Evolutionary conservation across 2,329 filamentous ascomycete species (phyloP).

Genomic region (Cladophialophora immunda): DNA sequence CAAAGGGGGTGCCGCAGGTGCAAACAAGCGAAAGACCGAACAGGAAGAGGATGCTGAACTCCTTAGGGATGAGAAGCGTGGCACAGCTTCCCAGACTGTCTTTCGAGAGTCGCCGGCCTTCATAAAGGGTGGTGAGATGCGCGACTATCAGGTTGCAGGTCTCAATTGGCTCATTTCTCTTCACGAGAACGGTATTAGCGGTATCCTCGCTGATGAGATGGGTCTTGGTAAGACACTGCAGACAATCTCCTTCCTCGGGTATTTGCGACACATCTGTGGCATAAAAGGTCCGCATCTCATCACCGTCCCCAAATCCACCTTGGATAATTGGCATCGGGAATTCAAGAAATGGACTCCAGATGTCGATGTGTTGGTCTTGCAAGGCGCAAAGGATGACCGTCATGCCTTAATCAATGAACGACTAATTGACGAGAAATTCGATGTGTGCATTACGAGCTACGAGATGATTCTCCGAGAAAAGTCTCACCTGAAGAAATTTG

Average conservation of each 20-base stretch:
- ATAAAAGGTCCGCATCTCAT: slow-evolving; percentile 92
- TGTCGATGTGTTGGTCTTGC: slow-evolving; percentile 90
- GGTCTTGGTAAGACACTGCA: slow-evolving; percentile 97
- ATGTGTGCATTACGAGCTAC: slow-evolving; percentile 98
- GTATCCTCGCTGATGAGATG: slow-evolving; percentile 98
- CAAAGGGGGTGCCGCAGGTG: slow-evolving; percentile 80
- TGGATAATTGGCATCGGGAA: slow-evolving; percentile 98
- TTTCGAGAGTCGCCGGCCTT: slow-evolving; percentile 95
- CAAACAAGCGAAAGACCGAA: slow-evolving; percentile 86
- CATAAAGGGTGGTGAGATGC: slow-evolving; percentile 83
- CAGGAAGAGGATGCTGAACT: slow-evolving; percentile 97
- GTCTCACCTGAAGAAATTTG: slow-evolving; percentile 92
- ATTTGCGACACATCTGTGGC: slow-evolving; percentile 87
- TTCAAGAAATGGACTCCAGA: slow-evolving; percentile 95
- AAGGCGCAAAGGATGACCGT: slow-evolving; percentile 94
- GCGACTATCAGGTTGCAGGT: slow-evolving; percentile 94
- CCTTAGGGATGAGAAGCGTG: slow-evolving; percentile 84
- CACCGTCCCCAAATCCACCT: slow-evolving; percentile 92
- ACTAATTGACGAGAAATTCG: slow-evolving; percentile 92
- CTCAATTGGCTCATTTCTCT: slow-evolving; percentile 98
- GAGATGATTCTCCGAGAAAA: slow-evolving; percentile 99
- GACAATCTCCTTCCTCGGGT: slow-evolving; percentile 95
- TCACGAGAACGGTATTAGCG: slow-evolving; percentile 98
- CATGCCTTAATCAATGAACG: slow-evolving; percentile 87
- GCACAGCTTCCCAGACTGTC: slow-evolving; percentile 83